Percentiles rank a stretch among this genome's conserved stretches.
phyloP scores from a whole-genome alignment of 805 yeast species.

The Saccharomyces jurei region DNA sequence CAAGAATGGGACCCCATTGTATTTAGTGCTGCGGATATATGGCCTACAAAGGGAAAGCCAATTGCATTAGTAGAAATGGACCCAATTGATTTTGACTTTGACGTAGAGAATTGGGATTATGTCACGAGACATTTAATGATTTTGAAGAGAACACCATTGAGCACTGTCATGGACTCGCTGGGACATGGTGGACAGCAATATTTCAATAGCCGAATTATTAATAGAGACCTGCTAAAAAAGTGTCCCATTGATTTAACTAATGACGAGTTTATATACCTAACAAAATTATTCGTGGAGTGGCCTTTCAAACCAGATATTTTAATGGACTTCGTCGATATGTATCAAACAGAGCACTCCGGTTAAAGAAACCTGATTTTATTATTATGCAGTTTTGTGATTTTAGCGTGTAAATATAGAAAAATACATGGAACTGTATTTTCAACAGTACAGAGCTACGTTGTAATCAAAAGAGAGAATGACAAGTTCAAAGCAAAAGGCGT shows the following conservation, averaged over 20 bases:
- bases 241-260: conserved; percentile 41
- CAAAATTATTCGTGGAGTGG: conserved; percentile 58
- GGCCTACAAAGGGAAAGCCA: conserved; percentile 24
- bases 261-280: conserved; percentile 47
- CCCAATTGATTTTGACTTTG: conserved; percentile 38
- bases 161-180: conserved; percentile 42
- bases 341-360: conserved; percentile 9
- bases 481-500: not conserved
- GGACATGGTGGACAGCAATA: conserved; percentile 79
- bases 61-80: conserved; percentile 51
- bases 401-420: conserved; percentile 8
- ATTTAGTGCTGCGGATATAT: conserved; percentile 24
- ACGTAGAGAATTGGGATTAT: conserved; percentile 55
- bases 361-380: not conserved
- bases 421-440: conserved; percentile 4
- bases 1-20: conserved; percentile 27
- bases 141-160: conserved; percentile 37
- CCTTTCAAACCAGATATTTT: conserved; percentile 70
- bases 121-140: conserved; percentile 56
- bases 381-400: not conserved
- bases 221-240: conserved; percentile 35
- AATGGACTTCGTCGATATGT: conserved; percentile 35
- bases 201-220: conserved; percentile 29
- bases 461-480: not conserved
- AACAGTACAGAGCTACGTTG: conserved; percentile 4